Base-by-base conservation (phyloP, 345 rosid genomes). In the Lagerstroemia speciosa region DNA sequence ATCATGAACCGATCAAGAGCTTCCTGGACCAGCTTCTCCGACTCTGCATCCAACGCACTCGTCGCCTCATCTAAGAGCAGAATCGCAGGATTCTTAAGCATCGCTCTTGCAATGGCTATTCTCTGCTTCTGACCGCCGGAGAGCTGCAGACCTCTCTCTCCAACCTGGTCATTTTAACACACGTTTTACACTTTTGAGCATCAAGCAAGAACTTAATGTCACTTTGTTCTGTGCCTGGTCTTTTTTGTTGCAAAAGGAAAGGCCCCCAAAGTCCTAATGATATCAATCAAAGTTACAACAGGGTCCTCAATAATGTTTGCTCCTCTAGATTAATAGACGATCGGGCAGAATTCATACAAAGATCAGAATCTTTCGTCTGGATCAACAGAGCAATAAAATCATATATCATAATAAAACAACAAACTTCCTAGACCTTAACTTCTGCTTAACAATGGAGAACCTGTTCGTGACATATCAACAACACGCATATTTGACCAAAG, bases 81-180 rank as follows among this genome's bases (percentile, higher is more conserved):
- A 68, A 93, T 93, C 24, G 98, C 98, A 0, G 98, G 97, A 72
- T 93, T 93, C 76, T 93, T 93, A 60, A 93, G 84, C 98, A 93
- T 93, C 0, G 98, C 98, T 80, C 98, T 83, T 16, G 98, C 98
- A 37, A 93, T 93, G 15, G 98, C 98, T 71, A 93, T 85, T 76
- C 98, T 81, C 78, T 93, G 98, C 84, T 91, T 93, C 81, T 93
- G 98, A 55, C 98, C 98, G 74, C 98, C 98, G 5, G 98, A 93
- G 8, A 93, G 87, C 75, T 93, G 98, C 70, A 93, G 66, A 52
- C 98, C 98, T 76, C 98, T 93, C 75, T 93, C 98, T 55, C 98
- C 98, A 5, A 91, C 98, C 98, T 93, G 86, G 78, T 6, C 82
- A 93, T 80, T 80, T 73, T 67, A 64, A 61, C 45, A 50, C 64